These are phyloP conservation scores for Aspergillus neotritici DNA, from an alignment of 2,329 filamentous ascomycete genomes.

Conservation along the genomic window DNA sequence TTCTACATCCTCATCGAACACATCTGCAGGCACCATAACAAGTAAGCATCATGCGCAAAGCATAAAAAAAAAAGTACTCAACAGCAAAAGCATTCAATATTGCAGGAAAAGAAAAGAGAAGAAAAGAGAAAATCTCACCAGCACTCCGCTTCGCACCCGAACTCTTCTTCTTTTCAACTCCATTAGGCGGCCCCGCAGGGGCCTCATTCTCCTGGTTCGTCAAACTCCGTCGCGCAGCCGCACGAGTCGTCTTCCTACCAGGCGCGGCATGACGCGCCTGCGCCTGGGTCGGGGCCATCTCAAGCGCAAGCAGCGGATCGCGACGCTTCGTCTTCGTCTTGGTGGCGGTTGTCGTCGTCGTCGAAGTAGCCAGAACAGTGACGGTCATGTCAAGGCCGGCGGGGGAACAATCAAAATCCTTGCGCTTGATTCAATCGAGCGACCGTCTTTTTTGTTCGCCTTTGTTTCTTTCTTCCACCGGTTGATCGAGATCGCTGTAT, in stretches of 20 bases:
- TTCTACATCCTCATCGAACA: slow-evolving; percentile 68
- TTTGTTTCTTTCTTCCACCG: no score
- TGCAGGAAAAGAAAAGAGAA: neutral
- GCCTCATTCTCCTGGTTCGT: slow-evolving; percentile 29
- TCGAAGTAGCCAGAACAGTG: slow-evolving; percentile 32
- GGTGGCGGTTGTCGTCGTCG: no score
- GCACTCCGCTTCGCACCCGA: slow-evolving; percentile 33
- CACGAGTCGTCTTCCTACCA: slow-evolving; percentile 20
- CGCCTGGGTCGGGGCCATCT: slow-evolving; percentile 36
- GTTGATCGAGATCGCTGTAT: no score
- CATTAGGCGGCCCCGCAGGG: slow-evolving; percentile 10
- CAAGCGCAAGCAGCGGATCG: slow-evolving; percentile 32
- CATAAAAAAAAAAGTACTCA: no score
- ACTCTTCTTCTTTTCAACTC: slow-evolving; percentile 23
- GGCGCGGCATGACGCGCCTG: slow-evolving; percentile 31
- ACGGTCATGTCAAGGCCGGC: slow-evolving; percentile 33
- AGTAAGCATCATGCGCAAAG: slow-evolving; percentile 6
- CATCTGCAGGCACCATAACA: slow-evolving; percentile 25
- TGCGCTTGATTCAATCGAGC: neutral
- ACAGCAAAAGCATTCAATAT: no score
- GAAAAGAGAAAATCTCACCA: slow-evolving; percentile 30
- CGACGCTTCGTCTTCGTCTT: slow-evolving; percentile 32
- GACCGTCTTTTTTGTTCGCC: neutral
- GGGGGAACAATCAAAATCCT: no score
- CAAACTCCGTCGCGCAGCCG: slow-evolving; percentile 34